Evolutionary conservation across 2,329 filamentous ascomycete species (phyloP).

Genomic region (Fulvia fulva): DNA sequence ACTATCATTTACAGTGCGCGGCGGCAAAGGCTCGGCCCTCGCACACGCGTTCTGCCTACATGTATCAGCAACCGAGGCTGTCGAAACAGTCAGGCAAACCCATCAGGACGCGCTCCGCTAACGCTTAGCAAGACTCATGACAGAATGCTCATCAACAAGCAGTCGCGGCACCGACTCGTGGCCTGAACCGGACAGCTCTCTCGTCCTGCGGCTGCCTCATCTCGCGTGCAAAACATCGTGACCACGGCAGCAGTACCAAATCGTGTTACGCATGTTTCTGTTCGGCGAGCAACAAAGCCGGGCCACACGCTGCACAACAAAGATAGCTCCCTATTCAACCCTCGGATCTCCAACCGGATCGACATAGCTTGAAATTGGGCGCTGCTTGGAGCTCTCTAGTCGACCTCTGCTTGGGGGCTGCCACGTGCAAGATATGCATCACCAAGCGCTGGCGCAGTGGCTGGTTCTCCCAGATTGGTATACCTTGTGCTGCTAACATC

Average conservation of each 20-base stretch:
- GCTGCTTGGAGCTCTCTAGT: conserved; percentile 15
- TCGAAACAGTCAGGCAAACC: neutral
- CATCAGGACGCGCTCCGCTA: conserved; percentile 4
- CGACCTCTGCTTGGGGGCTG: conserved; percentile 2
- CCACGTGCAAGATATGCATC: conserved; percentile 24
- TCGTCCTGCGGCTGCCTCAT: conserved; percentile 14
- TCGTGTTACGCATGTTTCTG: conserved; percentile 12
- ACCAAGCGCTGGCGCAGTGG: conserved; percentile 13
- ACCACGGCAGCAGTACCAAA: conserved; percentile 16
- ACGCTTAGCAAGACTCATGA: conserved; percentile 5
- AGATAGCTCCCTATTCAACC: conserved; percentile 16
- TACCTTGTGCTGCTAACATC: neutral
- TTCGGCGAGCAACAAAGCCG: conserved; percentile 4
- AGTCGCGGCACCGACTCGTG: neutral
- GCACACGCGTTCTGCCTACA: neutral
- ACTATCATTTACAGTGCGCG: neutral
- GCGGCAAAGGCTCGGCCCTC: conserved; percentile 1
- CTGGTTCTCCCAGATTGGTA: conserved; percentile 5
- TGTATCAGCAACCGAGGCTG: neutral
- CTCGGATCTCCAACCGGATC: conserved; percentile 28
- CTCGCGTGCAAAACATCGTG: conserved; percentile 18
- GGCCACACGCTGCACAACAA: conserved; percentile 13
- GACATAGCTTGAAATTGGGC: conserved; percentile 21
- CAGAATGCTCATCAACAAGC: neutral
- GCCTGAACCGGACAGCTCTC: neutral